A percentile compares a stretch with the other conserved stretches of the same genome.
These are phyloP conservation scores for Aspergillus ochraceoroseus DNA, from an alignment of 2,329 filamentous ascomycete species.

Conservation along the genomic window DNA sequence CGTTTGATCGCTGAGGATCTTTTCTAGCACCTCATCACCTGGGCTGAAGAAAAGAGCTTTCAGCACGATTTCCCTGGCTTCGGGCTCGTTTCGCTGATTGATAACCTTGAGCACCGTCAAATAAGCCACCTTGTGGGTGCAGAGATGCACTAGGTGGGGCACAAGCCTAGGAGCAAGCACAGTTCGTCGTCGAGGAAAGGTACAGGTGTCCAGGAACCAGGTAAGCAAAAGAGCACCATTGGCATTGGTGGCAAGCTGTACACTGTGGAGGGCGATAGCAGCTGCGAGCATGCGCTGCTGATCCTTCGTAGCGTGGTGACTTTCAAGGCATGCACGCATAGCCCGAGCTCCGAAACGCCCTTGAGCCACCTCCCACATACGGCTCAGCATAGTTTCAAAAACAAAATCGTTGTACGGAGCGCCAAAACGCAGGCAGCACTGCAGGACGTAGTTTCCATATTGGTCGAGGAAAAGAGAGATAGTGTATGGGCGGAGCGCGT, in stretches of 20 bases:
- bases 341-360: constrained; percentile 91
- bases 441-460: constrained; percentile 96
- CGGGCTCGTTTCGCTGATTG: constrained; percentile 91
- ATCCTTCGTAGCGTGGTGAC: constrained; percentile 88
- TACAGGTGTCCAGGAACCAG: constrained; percentile 98
- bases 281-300: constrained; percentile 94
- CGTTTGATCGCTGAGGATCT: constrained; percentile 83
- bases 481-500: constrained; percentile 77
- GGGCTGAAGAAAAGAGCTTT: constrained; percentile 88
- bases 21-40: constrained; percentile 79
- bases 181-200: constrained; percentile 82
- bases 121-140: constrained; percentile 98
- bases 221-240: constrained; percentile 91
- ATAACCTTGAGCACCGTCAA: constrained; percentile 96
- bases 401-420: constrained; percentile 91
- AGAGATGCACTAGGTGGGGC: constrained; percentile 87
- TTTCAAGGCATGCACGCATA: constrained; percentile 94
- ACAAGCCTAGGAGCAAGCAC: constrained; percentile 89
- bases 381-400: constrained; percentile 92
- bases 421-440: constrained; percentile 91
- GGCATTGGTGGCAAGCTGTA: constrained; percentile 90
- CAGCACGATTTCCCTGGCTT: constrained; percentile 83
- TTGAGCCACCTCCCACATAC: constrained; percentile 89
- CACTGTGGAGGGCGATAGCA: constrained; percentile 91
- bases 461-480: constrained; percentile 93